A percentile compares a stretch with the other conserved stretches of the same genome.
phyloP scores from a whole-genome alignment of 2,329 filamentous ascomycete genomes.

The Ceratocystis alfenasii region DNA sequence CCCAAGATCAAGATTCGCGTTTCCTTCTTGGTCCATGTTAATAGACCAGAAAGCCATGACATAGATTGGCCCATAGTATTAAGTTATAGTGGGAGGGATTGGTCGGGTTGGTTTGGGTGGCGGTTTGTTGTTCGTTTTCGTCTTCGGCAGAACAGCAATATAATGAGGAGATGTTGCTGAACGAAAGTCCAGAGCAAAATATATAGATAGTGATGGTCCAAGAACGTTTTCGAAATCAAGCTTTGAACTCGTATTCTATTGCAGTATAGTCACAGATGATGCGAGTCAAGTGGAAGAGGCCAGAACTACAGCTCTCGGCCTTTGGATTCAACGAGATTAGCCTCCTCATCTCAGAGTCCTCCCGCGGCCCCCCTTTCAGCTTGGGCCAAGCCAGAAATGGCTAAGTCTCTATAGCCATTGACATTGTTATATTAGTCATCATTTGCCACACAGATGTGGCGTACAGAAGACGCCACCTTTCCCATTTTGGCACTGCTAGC shows the following conservation, averaged over 20 bases:
- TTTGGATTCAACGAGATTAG: constrained; percentile 10
- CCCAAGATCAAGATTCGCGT: constrained; percentile 91
- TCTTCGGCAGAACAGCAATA: not conserved
- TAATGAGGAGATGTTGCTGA: not conserved
- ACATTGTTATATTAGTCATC: constrained; percentile 20
- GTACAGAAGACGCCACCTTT: not conserved
- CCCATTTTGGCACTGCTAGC: not conserved
- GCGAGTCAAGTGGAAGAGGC: not conserved
- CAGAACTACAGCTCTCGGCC: not conserved
- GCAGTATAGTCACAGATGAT: not conserved
- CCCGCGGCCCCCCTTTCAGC: constrained; percentile 13
- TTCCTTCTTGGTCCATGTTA: constrained; percentile 85
- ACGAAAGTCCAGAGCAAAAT: not conserved
- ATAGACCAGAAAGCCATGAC: constrained; percentile 57
- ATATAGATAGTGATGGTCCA: not conserved
- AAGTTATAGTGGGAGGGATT: constrained; percentile 12
- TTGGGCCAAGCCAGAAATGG: constrained; percentile 10
- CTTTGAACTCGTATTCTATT: not conserved
- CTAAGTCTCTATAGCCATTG: not conserved
- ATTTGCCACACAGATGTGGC: constrained; percentile 7
- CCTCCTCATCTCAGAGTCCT: constrained; percentile 15
- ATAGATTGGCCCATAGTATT: constrained; percentile 48
- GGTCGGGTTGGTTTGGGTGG: not conserved
- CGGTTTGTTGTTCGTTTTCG: not conserved
- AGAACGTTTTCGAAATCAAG: not conserved